Evolutionary conservation across 306 rosid species (phyloP), one percentile per base, ranked within the genome.

Genomic region (Corylus americana): DNA sequence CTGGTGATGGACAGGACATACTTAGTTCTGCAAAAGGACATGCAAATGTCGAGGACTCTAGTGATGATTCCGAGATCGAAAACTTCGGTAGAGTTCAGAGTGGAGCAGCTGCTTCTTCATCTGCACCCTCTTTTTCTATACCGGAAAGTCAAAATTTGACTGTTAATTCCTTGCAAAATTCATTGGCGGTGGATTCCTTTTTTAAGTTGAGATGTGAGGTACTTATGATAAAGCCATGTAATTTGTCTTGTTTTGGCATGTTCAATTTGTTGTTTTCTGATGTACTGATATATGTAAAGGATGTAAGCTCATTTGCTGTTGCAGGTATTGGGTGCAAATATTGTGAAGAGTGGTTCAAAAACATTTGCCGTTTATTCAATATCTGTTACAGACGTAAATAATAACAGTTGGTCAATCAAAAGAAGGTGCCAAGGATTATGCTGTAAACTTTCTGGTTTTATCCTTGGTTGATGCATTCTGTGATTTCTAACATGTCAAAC

Each of bases 141-240:
- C 20, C 83, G 53, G 90, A 84, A 25, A 75, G 82, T 79, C 76
- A 62, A 73, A 80, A 79, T 81, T 76, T 85, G 85, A 74, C 80
- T 76, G 85, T 53, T 42, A 86, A 77, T 84, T 85, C 96, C 79
- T 72, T 87, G 81, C 87, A 83, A 88, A 88, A 82, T 75, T 86
- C 98, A 42, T 69, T 85, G 80, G 87, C 86, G 8, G 83, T 87
- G 67, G 92, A 85, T 85, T 91, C 97, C 13, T 93, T 93, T 91
- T 91, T 83, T 80, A 91, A 88, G 93, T 80, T 96, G 96, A 91
- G 87, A 86, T 96, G 99, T 79, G 99, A 96, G 99, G 99, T 96
- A 91, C 77, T 79, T 74, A 12, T 78, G 76, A 48, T 72, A 51
- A 68, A 76, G 50, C 79, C 55, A 37, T 42, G 48, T 50, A 31